phyloP scores from a whole-genome alignment of 1,284 basidiomycete species.

The Tetrapyrgos nigripes region DNA sequence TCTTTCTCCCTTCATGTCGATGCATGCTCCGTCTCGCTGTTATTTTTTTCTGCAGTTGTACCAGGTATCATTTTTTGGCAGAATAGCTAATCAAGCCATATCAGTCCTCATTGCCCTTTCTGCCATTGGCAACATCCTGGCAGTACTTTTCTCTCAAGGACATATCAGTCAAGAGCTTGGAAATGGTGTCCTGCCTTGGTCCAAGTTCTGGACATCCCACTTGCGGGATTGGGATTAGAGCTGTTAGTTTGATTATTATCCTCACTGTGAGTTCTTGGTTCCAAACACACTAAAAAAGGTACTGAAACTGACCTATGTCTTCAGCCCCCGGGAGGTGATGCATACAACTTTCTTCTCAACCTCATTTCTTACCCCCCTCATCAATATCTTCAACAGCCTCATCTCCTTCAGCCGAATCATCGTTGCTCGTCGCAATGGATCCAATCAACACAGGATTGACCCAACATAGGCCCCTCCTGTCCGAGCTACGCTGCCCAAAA shows the following conservation, averaged over 20 bases:
- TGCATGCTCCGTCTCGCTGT: too few species aligned
- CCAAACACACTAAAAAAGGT: not conserved
- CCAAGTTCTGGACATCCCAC: constrained; percentile 43
- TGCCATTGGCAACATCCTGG: constrained; percentile 59
- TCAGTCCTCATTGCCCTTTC: constrained; percentile 60
- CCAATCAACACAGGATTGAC: too few species aligned
- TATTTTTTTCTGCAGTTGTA: too few species aligned
- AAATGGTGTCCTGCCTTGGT: constrained; percentile 43
- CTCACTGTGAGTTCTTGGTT: not conserved
- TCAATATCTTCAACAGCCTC: not conserved
- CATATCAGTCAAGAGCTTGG: constrained; percentile 44
- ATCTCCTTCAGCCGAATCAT: not conserved
- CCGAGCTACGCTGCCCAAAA: not conserved
- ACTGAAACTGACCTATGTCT: not conserved
- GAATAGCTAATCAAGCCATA: constrained; percentile 53
- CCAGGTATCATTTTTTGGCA: too few species aligned
- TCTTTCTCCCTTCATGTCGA: too few species aligned
- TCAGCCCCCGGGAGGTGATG: constrained; percentile 14
- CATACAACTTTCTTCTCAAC: constrained; percentile 15
- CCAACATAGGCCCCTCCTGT: too few species aligned
- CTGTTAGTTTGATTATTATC: not conserved
- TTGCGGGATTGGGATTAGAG: constrained; percentile 35
- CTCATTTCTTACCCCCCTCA: not conserved
- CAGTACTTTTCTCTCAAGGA: constrained; percentile 45
- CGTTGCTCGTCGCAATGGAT: not conserved